Conservation (phyloP, 352 stramenopile genomes). For the Globisporangium acanthophoron region DNA sequence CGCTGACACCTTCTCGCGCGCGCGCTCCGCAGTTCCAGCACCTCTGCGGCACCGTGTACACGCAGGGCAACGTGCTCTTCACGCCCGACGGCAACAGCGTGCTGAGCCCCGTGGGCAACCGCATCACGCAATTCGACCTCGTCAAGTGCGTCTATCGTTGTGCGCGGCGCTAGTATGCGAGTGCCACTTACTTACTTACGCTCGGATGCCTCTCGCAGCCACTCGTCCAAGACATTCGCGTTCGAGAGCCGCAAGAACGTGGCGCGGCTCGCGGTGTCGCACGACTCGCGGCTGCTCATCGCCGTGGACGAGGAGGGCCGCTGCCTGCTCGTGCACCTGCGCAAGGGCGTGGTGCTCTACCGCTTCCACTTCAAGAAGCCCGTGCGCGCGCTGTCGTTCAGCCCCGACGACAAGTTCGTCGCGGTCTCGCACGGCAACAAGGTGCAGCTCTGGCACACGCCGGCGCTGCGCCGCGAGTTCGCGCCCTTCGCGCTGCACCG, state of each 20-base stretch:
- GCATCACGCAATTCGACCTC: slow-evolving; percentile 93
- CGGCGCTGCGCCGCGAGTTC: slow-evolving; percentile 84
- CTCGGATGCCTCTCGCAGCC: slow-evolving; percentile 25
- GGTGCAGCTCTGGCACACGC: slow-evolving; percentile 89
- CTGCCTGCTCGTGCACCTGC: slow-evolving; percentile 88
- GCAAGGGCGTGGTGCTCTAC: slow-evolving; percentile 87
- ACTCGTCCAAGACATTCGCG: slow-evolving; percentile 85
- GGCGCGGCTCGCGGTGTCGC: slow-evolving; percentile 76
- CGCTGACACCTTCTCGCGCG: not conserved
- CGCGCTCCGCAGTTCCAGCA: slow-evolving; percentile 79
- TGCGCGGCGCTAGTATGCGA: not conserved
- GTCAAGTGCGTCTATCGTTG: slow-evolving; percentile 66
- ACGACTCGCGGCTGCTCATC: slow-evolving; percentile 86
- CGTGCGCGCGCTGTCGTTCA: slow-evolving; percentile 85
- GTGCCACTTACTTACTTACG: not conserved
- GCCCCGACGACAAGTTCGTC: slow-evolving; percentile 85
- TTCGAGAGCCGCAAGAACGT: slow-evolving; percentile 93
- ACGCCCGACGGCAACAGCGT: slow-evolving; percentile 91
- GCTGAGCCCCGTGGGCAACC: slow-evolving; percentile 91
- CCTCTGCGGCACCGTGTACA: slow-evolving; percentile 92
- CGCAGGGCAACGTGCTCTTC: slow-evolving; percentile 91
- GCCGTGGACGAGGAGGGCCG: slow-evolving; percentile 89
- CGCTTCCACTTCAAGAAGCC: slow-evolving; percentile 93
- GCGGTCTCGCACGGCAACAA: slow-evolving; percentile 88
- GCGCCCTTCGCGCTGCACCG: slow-evolving; percentile 87